A percentile compares a stretch with the other conserved stretches of the same genome.
Evolutionary conservation across 306 rosid genomes (phyloP).

Genomic region (Lupinus albus): DNA sequence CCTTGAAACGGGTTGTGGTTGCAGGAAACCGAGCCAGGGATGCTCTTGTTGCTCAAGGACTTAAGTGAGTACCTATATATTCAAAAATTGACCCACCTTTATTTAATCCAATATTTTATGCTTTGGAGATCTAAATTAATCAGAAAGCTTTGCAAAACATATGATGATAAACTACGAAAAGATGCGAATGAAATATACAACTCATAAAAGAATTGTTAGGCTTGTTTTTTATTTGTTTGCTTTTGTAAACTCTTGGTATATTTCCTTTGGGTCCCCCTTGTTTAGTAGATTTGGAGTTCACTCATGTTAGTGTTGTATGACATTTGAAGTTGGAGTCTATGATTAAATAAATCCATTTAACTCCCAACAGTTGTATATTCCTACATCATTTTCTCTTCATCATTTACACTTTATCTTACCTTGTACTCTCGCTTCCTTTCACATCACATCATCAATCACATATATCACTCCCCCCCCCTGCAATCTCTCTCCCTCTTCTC

Average conservation of each 20-base stretch:
- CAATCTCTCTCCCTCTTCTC: too few species aligned
- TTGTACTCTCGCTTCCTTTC: too few species aligned
- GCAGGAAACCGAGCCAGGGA: conserved; percentile 99
- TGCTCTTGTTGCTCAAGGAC: conserved; percentile 99
- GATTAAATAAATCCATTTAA: background rate
- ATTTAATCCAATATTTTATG: conserved; percentile 25
- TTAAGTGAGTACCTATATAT: conserved; percentile 65
- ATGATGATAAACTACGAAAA: conserved; percentile 24
- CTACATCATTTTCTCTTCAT: too few species aligned
- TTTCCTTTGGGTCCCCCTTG: conserved; percentile 9
- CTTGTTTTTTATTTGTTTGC: conserved; percentile 15
- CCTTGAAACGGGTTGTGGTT: conserved; percentile 97
- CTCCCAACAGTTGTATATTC: background rate
- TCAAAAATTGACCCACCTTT: conserved; percentile 1
- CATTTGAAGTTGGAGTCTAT: conserved; percentile 16
- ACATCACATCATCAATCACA: too few species aligned
- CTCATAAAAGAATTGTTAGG: background rate
- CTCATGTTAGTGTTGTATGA: conserved; percentile 19
- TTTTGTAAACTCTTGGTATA: conserved; percentile 2
- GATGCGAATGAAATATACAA: conserved; percentile 26
- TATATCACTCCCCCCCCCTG: too few species aligned
- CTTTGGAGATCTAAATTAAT: conserved; percentile 26
- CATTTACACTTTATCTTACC: too few species aligned
- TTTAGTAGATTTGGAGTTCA: conserved; percentile 14
- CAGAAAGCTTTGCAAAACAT: conserved; percentile 30